Conservation (phyloP, 345 rosid species). For the Mangifera indica region DNA sequence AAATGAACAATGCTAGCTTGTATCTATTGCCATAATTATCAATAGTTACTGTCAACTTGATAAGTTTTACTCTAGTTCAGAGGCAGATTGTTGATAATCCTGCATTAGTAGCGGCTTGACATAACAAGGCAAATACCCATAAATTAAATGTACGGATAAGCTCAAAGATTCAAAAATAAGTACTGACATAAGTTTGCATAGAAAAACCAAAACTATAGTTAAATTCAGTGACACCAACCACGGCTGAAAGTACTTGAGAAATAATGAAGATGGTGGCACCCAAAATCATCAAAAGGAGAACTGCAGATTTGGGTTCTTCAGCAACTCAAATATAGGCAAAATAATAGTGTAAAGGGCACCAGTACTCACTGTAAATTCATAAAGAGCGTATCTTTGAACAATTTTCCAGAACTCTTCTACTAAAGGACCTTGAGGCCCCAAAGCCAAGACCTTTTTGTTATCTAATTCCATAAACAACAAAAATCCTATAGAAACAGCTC, state of each 20-base stretch:
- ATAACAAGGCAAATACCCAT: background rate
- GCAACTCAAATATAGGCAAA: conserved; percentile 60
- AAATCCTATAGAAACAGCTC: conserved; percentile 59
- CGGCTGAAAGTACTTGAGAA: conserved; percentile 77
- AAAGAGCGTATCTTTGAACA: conserved; percentile 88
- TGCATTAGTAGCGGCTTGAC: too few species aligned
- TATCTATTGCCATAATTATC: too few species aligned
- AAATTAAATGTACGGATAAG: background rate
- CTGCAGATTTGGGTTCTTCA: conserved; percentile 80
- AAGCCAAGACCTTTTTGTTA: conserved; percentile 63
- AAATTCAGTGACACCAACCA: conserved; percentile 81
- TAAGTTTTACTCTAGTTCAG: too few species aligned
- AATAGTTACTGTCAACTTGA: too few species aligned
- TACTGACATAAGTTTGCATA: background rate
- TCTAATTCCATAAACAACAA: conserved; percentile 50
- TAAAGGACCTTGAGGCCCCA: conserved; percentile 90
- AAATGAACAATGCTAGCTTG: background rate
- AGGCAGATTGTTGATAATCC: too few species aligned
- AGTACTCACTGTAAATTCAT: conserved; percentile 88
- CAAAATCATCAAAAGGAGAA: conserved; percentile 58
- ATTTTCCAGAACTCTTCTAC: conserved; percentile 97
- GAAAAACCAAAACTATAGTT: background rate
- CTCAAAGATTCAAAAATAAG: background rate
- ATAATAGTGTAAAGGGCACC: conserved; percentile 78
- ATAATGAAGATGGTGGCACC: conserved; percentile 63